Base-by-base conservation (phyloP, 2,329 filamentous ascomycete species). In the Phaeomoniella chlamydospora region DNA sequence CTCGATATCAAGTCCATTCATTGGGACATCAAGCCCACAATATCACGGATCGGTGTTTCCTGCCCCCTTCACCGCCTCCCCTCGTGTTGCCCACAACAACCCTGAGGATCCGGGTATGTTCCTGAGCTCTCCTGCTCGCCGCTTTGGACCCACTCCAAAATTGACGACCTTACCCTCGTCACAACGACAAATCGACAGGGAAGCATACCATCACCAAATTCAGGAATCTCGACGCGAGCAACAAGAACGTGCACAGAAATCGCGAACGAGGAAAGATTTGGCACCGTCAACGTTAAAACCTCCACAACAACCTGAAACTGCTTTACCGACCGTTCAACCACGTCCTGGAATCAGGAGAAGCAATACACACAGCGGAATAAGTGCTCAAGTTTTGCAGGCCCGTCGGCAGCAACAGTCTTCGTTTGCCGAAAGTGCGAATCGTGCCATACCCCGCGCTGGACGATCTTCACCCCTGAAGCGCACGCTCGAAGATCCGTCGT, bases 191-290 rank as follows among this genome's bases (percentile, higher is more conserved):
- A 3, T 18, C 4, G 31, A 29, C 15, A 40, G 13, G 5, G 18
- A 36, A 5, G 63, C 64, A 0, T 67, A 67, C 42, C 57, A 65
- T 33, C 61, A 67, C 40, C 64, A 67, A 39, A 57, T 58, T 1
- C 61, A 65, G 45, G 63, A 65, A 40, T 64, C 57, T 2, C 62
- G 58, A 40, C 53, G 62, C 47, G 33, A 40, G 45, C 39, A 15
- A 39, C 26, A 42, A 61, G 39, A 54, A 53, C 34, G 52, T 46
- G 26, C 47, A 3, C 52, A 43, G 4, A 45, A 46, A 15, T 45
- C 46, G n/a, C 39, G 47, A 15, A 48, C 55, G 4, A 48, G 51
- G 22, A 52, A 50, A 2, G 54, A 56, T 13, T 30, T 42, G 22
- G 40, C 48, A 19, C 46, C 47, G 45, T 42, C 47, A 29, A 43